Percentiles rank a stretch among this genome's conserved stretches.
These are phyloP conservation scores for Rhynchospora tenuis DNA, from an alignment of 176 grass and related monocot genomes.

Conservation along the genomic window DNA sequence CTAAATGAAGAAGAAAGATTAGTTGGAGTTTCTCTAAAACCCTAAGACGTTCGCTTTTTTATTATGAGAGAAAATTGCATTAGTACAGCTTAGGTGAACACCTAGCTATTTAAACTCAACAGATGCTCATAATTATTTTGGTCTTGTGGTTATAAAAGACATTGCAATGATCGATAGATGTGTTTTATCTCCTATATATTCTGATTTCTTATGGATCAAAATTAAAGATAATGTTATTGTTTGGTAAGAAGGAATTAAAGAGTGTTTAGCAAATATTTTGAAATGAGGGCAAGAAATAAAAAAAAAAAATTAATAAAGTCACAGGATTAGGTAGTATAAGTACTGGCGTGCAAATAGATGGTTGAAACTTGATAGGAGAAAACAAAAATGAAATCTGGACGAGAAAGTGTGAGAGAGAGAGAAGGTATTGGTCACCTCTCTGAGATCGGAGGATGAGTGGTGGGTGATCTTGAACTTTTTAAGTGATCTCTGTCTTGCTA, in stretches of 20 bases:
- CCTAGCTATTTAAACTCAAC: not conserved
- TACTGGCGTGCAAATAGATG: conserved; percentile 4
- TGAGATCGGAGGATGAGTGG: conserved; percentile 11
- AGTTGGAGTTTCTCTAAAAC: too few relatives aligned
- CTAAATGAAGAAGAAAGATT: too few relatives aligned
- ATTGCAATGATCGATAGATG: not conserved
- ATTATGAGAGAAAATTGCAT: not conserved
- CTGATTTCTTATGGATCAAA: not conserved
- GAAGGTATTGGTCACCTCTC: not conserved
- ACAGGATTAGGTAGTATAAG: too few relatives aligned
- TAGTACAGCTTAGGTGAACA: not conserved
- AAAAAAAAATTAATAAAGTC: not conserved
- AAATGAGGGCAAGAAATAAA: not conserved
- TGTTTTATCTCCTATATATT: not conserved
- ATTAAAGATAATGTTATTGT: not conserved
- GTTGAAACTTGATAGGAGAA: not conserved
- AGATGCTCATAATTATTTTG: not conserved
- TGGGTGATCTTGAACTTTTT: conserved; percentile 7
- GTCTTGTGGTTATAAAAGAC: not conserved
- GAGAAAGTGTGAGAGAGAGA: not conserved
- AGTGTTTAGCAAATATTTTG: not conserved
- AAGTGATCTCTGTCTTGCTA: conserved; percentile 15
- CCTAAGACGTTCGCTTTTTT: too few relatives aligned
- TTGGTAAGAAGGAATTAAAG: not conserved
- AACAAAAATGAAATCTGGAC: not conserved